phyloP scores from a whole-genome alignment of 208 protist genomes.

The Herpetomonas samuelpessoai region DNA sequence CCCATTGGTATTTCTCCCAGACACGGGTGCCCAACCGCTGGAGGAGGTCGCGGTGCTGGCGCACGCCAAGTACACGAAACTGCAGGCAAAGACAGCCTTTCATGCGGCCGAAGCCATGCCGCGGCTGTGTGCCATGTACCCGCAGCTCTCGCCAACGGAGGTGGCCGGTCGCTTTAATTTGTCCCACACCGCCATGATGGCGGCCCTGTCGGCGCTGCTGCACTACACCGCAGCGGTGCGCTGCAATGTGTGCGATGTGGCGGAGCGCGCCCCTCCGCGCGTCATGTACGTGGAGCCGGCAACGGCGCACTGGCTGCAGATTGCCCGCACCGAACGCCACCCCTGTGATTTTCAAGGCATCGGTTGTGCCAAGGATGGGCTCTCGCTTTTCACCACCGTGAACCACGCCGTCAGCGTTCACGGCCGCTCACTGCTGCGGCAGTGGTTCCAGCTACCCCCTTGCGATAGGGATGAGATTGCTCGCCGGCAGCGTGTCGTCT shows the following conservation, averaged over 20 bases:
- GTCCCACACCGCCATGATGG: conserved; percentile 54
- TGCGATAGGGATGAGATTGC: conserved; percentile 50
- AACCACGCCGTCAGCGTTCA: conserved; percentile 44
- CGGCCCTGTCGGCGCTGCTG: conserved; percentile 71
- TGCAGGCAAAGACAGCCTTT: conserved; percentile 35
- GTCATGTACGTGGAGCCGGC: conserved; percentile 60
- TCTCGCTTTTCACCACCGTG: conserved; percentile 71
- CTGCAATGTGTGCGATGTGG: conserved; percentile 67
- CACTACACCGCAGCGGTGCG: conserved; percentile 34
- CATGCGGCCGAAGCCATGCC: conserved; percentile 30
- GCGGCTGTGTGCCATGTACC: conserved; percentile 50
- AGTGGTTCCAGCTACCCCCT: conserved; percentile 74
- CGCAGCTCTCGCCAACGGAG: conserved; percentile 25
- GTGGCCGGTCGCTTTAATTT: conserved; percentile 48
- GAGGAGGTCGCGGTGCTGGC: conserved; percentile 30
- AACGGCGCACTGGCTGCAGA: conserved; percentile 51
- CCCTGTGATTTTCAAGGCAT: conserved; percentile 74
- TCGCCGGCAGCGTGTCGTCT: conserved; percentile 53
- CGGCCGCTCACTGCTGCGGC: conserved; percentile 59
- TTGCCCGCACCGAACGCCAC: conserved; percentile 73
- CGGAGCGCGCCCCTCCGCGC: conserved; percentile 45
- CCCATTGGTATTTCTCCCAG: conserved; percentile 43
- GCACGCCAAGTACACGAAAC: conserved; percentile 16
- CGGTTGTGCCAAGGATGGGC: conserved; percentile 74
- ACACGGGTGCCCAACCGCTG: conserved; percentile 26